These are phyloP conservation scores for Fragaria nilgerrensis DNA, from an alignment of 306 rosid genomes.

Conservation along the genomic window DNA sequence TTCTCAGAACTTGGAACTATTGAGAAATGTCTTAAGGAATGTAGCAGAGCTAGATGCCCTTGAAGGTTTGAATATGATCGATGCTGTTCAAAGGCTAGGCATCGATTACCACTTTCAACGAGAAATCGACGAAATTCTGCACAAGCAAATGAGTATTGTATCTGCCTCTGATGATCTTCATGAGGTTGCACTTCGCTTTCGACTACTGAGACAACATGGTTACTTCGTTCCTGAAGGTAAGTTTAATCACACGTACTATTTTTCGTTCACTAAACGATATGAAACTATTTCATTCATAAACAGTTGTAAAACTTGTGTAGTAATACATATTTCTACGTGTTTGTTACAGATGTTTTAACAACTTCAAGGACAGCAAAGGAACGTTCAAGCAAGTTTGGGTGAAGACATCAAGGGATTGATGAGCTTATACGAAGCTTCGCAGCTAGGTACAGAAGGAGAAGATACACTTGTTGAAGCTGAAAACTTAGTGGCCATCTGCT, in stretches of 20 bases:
- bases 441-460: slow-evolving; percentile 29
- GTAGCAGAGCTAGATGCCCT: background rate
- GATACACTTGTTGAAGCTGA: slow-evolving; percentile 34
- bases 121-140: slow-evolving; percentile 27
- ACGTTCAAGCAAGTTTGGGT: background rate
- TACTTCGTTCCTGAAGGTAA: slow-evolving; percentile 28
- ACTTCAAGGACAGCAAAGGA: slow-evolving; percentile 32
- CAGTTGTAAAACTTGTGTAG: too few relatives aligned
- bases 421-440: slow-evolving; percentile 42
- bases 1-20: background rate
- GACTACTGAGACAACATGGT: slow-evolving; percentile 46
- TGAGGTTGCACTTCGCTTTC: slow-evolving; percentile 37
- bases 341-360: slow-evolving; percentile 18
- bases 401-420: slow-evolving; percentile 28
- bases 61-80: slow-evolving; percentile 36
- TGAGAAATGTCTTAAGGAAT: slow-evolving; percentile 1
- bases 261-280: background rate
- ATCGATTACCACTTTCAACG: slow-evolving; percentile 27
- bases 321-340: too few relatives aligned
- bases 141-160: background rate
- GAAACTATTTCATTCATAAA: background rate
- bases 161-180: slow-evolving; percentile 11
- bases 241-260: background rate
- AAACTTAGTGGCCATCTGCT: slow-evolving; percentile 18
- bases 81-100: slow-evolving; percentile 34